A percentile compares a stretch with the other conserved stretches of the same genome.
Evolutionary conservation across 1,284 basidiomycete species (phyloP).

Genomic region (Cutaneotrichosporon sp.): DNA sequence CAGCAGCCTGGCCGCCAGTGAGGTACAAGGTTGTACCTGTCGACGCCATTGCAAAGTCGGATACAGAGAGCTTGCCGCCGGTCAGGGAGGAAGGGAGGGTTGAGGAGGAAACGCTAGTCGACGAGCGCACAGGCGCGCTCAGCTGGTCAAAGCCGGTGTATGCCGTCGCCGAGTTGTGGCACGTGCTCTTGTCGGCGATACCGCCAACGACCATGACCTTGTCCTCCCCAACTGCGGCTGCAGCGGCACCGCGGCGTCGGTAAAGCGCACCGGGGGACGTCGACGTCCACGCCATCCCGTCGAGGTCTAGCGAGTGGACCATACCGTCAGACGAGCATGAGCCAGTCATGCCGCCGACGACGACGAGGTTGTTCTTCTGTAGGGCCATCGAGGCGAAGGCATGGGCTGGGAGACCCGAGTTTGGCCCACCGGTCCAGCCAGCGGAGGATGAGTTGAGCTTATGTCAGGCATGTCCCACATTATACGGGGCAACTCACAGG

Average conservation of each 20-base stretch:
- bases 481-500: conserved; percentile 26
- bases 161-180: conserved; percentile 32
- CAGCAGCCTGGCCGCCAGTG: conserved; percentile 38
- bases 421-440: conserved; percentile 34
- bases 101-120: conserved; percentile 20
- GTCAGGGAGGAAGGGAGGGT: conserved; percentile 32
- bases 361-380: conserved; percentile 29
- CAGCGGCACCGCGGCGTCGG: conserved; percentile 37
- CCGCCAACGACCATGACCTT: conserved; percentile 43
- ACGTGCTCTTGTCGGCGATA: conserved; percentile 41
- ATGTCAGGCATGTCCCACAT: not conserved
- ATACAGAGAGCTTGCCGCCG: conserved; percentile 35
- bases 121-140: conserved; percentile 27
- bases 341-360: conserved; percentile 44
- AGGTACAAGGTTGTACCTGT: conserved; percentile 33
- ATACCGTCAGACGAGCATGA: conserved; percentile 36
- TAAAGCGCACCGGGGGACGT: conserved; percentile 28
- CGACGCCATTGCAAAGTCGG: conserved; percentile 43
- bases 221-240: conserved; percentile 27
- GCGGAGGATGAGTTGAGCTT: conserved; percentile 41
- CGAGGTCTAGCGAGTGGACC: conserved; percentile 38
- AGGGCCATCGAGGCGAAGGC: conserved; percentile 41
- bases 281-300: conserved; percentile 25
- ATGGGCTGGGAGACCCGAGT: conserved; percentile 39
- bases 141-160: conserved; percentile 40